Evolutionary conservation across 2,329 filamentous ascomycete species (phyloP).

Genomic region (Calonectria montana): DNA sequence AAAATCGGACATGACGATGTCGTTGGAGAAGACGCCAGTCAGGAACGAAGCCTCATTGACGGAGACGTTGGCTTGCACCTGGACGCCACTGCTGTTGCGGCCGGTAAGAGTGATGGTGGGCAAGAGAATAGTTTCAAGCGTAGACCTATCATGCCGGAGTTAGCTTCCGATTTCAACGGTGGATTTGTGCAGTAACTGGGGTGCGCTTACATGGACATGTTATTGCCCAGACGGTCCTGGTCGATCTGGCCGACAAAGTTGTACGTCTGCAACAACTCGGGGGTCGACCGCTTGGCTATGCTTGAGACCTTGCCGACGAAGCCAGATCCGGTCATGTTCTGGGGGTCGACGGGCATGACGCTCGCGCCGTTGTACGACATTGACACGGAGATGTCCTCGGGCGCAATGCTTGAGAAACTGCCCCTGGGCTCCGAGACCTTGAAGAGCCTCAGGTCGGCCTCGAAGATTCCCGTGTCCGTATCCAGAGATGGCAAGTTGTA

Average conservation of each 20-base stretch:
- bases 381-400: conserved; percentile 64
- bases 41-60: conserved; percentile 79
- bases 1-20: conserved; percentile 64
- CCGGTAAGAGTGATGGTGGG: conserved; percentile 76
- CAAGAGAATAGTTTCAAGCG: conserved; percentile 72
- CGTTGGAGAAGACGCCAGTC: conserved; percentile 74
- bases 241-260: conserved; percentile 78
- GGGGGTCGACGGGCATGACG: conserved; percentile 43
- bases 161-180: conserved; percentile 11
- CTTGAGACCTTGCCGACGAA: conserved; percentile 33
- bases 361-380: conserved; percentile 65
- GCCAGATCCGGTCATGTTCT: conserved; percentile 40
- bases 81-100: conserved; percentile 60
- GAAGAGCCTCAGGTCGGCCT: conserved; percentile 81
- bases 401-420: conserved; percentile 62
- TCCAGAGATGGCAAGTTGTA: conserved; percentile 83
- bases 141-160: conserved; percentile 54
- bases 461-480: conserved; percentile 75
- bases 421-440: conserved; percentile 71
- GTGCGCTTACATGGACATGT: conserved; percentile 70
- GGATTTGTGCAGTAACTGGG: conserved; percentile 26
- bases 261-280: conserved; percentile 69
- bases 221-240: conserved; percentile 60
- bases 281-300: conserved; percentile 40
- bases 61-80: conserved; percentile 73